A percentile compares a stretch with the other conserved stretches of the same genome.
These are phyloP conservation scores for Huntiella abstrusa DNA, from an alignment of 2,329 filamentous ascomycete genomes.

Conservation along the genomic window DNA sequence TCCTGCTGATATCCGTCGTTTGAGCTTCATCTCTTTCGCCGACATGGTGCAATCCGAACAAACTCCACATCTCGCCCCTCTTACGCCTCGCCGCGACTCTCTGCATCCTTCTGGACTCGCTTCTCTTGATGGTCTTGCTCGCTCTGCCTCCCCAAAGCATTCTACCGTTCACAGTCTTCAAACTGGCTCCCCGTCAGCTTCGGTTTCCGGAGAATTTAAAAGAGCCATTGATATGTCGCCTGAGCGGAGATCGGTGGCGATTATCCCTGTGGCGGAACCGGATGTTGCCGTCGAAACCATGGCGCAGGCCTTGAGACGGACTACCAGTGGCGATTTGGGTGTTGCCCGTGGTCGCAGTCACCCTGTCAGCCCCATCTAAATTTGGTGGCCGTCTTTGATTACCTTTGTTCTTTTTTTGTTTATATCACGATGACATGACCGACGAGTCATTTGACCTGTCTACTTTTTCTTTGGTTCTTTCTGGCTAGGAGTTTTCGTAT, in stretches of 20 bases:
- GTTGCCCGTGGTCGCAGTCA: conserved; percentile 27
- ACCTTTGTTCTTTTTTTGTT: neutral
- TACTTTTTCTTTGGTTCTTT: neutral
- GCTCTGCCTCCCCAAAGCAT: conserved; percentile 63
- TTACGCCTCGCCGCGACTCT: conserved; percentile 43
- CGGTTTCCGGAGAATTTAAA: conserved; percentile 32
- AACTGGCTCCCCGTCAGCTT: conserved; percentile 53
- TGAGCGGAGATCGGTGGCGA: conserved; percentile 34
- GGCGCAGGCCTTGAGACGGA: conserved; percentile 71
- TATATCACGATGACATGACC: too few species aligned
- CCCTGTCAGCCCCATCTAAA: conserved; percentile 38
- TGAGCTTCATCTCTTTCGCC: conserved; percentile 93
- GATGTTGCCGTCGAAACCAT: conserved; percentile 88
- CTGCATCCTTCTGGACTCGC: conserved; percentile 47
- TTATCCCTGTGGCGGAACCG: conserved; percentile 25
- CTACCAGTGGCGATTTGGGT: conserved; percentile 62
- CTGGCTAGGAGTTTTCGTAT: neutral
- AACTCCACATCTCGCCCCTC: conserved; percentile 27
- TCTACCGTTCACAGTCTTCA: conserved; percentile 44
- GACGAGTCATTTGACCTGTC: too few species aligned
- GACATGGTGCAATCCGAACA: conserved; percentile 84
- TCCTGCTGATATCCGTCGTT: conserved; percentile 47
- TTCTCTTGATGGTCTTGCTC: conserved; percentile 35
- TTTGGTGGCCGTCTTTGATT: neutral
- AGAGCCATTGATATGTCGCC: conserved; percentile 50